These are phyloP conservation scores for Epichloe coenophiala DNA, from an alignment of 2,329 filamentous ascomycete genomes.

Conservation along the genomic window DNA sequence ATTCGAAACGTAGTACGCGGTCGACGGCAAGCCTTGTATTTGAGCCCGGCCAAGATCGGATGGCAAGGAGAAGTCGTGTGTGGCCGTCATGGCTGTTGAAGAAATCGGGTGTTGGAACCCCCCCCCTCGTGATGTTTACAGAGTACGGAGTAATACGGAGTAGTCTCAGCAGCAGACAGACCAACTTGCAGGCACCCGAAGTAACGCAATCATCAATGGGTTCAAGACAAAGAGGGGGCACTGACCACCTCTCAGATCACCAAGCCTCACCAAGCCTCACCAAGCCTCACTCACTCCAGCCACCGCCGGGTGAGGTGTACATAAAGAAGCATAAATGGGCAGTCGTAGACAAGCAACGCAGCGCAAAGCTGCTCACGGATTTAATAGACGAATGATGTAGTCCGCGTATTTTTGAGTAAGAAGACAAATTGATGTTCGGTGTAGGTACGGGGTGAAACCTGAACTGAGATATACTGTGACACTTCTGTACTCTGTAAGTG, in stretches of 20 bases:
- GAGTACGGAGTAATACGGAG: not conserved
- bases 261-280: not conserved
- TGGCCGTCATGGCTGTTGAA: constrained; percentile 1
- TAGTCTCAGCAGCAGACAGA: not conserved
- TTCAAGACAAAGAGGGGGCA: not conserved
- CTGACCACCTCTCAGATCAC: not conserved
- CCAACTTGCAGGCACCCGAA: too few species aligned
- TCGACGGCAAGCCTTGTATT: constrained; percentile 43
- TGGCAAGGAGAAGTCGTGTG: constrained; percentile 23
- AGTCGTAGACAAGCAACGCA: too few species aligned
- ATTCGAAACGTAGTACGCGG: constrained; percentile 73
- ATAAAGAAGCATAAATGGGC: not conserved
- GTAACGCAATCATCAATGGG: too few species aligned
- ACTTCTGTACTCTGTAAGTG: not conserved
- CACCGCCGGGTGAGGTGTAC: not conserved
- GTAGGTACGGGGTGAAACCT: not conserved
- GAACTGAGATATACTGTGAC: not conserved
- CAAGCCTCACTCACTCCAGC: not conserved
- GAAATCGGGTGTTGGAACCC: not conserved
- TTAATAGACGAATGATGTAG: too few species aligned
- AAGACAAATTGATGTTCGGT: not conserved
- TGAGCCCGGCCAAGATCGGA: constrained; percentile 34
- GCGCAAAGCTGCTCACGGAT: too few species aligned
- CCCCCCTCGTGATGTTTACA: not conserved
- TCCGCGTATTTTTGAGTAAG: not conserved